These are phyloP conservation scores for Populus ilicifolia DNA, from an alignment of 345 rosid species.

Conservation along the genomic window DNA sequence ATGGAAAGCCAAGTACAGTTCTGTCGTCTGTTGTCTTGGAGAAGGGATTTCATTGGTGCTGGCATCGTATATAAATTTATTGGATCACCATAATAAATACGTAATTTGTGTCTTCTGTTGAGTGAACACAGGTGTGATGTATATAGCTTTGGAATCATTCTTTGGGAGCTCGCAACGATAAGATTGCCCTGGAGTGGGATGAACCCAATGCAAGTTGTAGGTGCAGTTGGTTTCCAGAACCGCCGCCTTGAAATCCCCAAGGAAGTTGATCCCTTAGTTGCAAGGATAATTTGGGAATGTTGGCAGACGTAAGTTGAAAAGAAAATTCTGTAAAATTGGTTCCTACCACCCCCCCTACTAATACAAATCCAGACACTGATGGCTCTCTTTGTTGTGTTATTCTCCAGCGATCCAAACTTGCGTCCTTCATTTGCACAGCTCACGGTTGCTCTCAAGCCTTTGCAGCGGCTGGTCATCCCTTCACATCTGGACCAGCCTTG, in stretches of 20 bases:
- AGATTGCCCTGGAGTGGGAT: constrained; percentile 94
- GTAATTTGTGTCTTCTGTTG: constrained; percentile 3
- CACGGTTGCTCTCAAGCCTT: constrained; percentile 64
- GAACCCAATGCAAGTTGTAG: constrained; percentile 99
- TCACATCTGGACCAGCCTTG: constrained; percentile 48
- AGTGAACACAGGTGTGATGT: constrained; percentile 82
- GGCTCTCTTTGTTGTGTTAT: neutral
- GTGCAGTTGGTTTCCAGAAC: constrained; percentile 98
- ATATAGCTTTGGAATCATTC: constrained; percentile 93
- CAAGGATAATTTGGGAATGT: constrained; percentile 77
- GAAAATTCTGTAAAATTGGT: neutral
- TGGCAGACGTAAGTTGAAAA: constrained; percentile 83
- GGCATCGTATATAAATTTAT: neutral
- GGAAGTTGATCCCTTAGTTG: constrained; percentile 90
- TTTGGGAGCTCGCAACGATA: constrained; percentile 97
- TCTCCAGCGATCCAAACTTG: constrained; percentile 75
- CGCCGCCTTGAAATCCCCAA: constrained; percentile 93
- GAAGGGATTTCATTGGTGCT: neutral
- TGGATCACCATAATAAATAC: neutral
- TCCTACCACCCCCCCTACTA: neutral
- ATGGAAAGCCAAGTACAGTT: neutral
- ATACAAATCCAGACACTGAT: neutral
- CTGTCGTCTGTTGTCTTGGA: neutral
- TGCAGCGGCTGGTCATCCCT: constrained; percentile 69
- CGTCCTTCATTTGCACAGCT: constrained; percentile 88